Evolutionary conservation across 1,284 basidiomycete species (phyloP).

Genomic region (Melanopsichium pennsylvanicum): DNA sequence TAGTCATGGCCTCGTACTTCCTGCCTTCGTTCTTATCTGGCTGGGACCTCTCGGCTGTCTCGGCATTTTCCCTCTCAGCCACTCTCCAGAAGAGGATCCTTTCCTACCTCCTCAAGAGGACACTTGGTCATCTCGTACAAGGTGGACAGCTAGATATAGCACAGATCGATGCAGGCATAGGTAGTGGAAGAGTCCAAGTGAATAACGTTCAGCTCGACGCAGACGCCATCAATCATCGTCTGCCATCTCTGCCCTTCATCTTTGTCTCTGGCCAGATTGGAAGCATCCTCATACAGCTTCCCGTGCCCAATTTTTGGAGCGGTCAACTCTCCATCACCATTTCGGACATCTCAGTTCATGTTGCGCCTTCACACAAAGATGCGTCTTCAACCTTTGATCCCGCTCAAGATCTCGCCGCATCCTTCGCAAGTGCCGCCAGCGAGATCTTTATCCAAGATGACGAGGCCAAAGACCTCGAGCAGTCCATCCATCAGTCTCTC

Average conservation of each 20-base stretch:
- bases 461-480: constrained; percentile 46
- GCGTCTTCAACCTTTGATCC: not conserved
- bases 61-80: constrained; percentile 71
- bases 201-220: constrained; percentile 81
- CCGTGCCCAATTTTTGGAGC: constrained; percentile 52
- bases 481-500: constrained; percentile 51
- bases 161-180: constrained; percentile 89
- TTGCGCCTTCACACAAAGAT: not conserved
- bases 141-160: constrained; percentile 85
- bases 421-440: constrained; percentile 45
- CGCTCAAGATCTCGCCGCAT: constrained; percentile 14
- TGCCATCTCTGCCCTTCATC: constrained; percentile 71
- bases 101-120: constrained; percentile 83
- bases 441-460: constrained; percentile 36
- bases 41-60: constrained; percentile 44
- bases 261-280: constrained; percentile 74
- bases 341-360: constrained; percentile 13
- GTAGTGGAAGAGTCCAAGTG: constrained; percentile 84
- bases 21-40: constrained; percentile 33
- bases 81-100: constrained; percentile 87
- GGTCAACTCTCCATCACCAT: constrained; percentile 44
- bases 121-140: constrained; percentile 83
- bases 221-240: constrained; percentile 45
- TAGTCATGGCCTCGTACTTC: constrained; percentile 41
- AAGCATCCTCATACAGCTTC: constrained; percentile 48